These are phyloP conservation scores for Sordariomycetes sp. DNA, from an alignment of 2,329 filamentous ascomycete species.

Conservation along the genomic window DNA sequence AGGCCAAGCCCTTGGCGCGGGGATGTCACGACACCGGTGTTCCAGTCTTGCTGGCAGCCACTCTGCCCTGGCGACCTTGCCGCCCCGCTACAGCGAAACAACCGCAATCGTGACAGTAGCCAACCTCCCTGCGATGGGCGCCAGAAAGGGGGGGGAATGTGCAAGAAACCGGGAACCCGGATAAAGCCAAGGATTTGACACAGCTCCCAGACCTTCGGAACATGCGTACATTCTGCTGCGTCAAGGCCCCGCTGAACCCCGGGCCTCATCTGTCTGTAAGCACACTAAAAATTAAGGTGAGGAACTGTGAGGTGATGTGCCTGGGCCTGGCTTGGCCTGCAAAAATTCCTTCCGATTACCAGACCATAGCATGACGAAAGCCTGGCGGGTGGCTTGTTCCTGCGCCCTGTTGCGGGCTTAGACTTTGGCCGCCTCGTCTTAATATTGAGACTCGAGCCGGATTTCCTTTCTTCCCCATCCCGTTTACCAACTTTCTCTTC, in stretches of 20 bases:
- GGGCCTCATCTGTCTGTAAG: too few species aligned
- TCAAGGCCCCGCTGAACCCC: too few species aligned
- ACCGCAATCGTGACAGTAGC: background rate
- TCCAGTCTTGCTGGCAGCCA: background rate
- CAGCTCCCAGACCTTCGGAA: too few species aligned
- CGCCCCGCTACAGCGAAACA: background rate
- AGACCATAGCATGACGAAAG: background rate
- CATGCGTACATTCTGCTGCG: too few species aligned
- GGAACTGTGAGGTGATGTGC: too few species aligned
- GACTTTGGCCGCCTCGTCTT: background rate
- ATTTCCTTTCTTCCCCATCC: background rate
- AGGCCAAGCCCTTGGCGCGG: background rate
- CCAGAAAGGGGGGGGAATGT: background rate
- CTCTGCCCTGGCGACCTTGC: background rate
- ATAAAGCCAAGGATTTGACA: background rate
- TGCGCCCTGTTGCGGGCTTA: background rate
- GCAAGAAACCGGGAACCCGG: background rate
- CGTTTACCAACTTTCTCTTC: background rate
- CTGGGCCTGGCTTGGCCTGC: too few species aligned
- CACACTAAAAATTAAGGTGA: too few species aligned
- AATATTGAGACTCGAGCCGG: background rate
- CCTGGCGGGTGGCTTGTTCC: background rate
- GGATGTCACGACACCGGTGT: background rate
- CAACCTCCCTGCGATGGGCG: too few species aligned
- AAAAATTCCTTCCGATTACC: background rate